Base-by-base conservation (phyloP, 352 stramenopile genomes). In the Phytophthora fragariaefolia region DNA sequence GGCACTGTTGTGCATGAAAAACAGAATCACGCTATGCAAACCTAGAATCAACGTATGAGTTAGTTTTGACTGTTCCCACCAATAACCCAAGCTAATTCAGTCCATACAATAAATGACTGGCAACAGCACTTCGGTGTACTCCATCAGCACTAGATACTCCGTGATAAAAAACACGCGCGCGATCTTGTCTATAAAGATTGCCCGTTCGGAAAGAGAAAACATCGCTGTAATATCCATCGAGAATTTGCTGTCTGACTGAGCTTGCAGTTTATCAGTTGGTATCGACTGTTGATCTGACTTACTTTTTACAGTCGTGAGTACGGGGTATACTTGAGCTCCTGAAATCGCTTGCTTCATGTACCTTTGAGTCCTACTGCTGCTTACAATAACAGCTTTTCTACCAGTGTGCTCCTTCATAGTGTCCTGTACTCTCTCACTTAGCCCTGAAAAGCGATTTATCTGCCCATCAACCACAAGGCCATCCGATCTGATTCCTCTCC, bases 121-220 rank as follows among this genome's bases (percentile, higher is more conserved):
- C 24, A 82, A 45, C 23, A 72, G 48, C 23, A 78, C 69, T 40
- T 78, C 64, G 4, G 62, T 66, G 27, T 22, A 80, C 55, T 80
- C 74, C 26, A 72, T 57, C 36, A 80, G 51, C 7, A 78, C 28
- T 12, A 79, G 32, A 22, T 74, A 83, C 69, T 83, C 72, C 20
- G 62, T 69, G n/a, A 71, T 64, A 20, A 72, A 67, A 6, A 71
- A 58, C 7, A 75, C 66, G 15, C 49, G 58, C 1, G 72, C 47
- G 6, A 48, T 67, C 30, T 71, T 64, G 15, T 65, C 48, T 17
- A 75, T 59, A 7, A 75, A 57, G 22, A 27, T 30, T n/a, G 49
- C 42, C 18, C 55, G 55, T 24, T 71, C 63, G 12, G 55, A 12
- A 45, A 22, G n/a, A 6, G 46, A 58, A 22, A 52, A 65, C 0